Conservation (phyloP, 441 rosid genomes). For the Adansonia madagascariensis region DNA sequence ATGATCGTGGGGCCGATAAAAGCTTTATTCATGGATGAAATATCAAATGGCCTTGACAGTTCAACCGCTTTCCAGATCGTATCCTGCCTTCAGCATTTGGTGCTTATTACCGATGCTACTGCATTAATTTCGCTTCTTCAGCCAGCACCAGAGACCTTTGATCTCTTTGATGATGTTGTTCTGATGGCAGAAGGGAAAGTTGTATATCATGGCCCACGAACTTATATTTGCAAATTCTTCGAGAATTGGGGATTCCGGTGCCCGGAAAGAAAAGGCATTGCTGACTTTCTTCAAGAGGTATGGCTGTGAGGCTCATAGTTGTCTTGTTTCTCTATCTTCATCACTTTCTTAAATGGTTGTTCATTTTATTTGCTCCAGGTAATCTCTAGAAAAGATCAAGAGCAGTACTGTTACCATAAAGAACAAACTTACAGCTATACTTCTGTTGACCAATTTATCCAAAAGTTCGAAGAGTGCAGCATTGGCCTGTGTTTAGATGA, state of each 20-base stretch:
- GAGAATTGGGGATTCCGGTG: constrained; percentile 29
- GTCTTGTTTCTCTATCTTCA: not conserved
- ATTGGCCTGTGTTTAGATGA: constrained; percentile 37
- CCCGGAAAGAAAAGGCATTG: constrained; percentile 33
- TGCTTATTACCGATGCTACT: constrained; percentile 56
- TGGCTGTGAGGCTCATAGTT: not conserved
- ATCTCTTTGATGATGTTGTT: constrained; percentile 66
- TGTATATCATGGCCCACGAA: constrained; percentile 61
- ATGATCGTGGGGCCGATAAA: constrained; percentile 70
- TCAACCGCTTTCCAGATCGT: constrained; percentile 69
- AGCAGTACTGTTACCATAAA: constrained; percentile 45
- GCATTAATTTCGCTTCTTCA: constrained; percentile 66
- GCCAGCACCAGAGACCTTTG: constrained; percentile 67
- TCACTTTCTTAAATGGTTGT: not conserved
- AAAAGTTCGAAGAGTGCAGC: constrained; percentile 38
- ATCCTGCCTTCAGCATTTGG: constrained; percentile 61
- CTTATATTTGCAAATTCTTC: constrained; percentile 26
- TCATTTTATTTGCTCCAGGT: constrained; percentile 36
- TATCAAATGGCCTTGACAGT: constrained; percentile 71
- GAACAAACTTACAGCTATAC: constrained; percentile 39
- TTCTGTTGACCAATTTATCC: constrained; percentile 41
- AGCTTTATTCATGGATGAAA: constrained; percentile 73
- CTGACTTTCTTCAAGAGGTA: constrained; percentile 45
- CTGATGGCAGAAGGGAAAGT: constrained; percentile 67
- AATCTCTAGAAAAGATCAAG: constrained; percentile 59